Evolutionary conservation across 148 eudicot genomes (phyloP), one percentile per base, ranked within the genome.

Genomic region (Camellia sinensis): DNA sequence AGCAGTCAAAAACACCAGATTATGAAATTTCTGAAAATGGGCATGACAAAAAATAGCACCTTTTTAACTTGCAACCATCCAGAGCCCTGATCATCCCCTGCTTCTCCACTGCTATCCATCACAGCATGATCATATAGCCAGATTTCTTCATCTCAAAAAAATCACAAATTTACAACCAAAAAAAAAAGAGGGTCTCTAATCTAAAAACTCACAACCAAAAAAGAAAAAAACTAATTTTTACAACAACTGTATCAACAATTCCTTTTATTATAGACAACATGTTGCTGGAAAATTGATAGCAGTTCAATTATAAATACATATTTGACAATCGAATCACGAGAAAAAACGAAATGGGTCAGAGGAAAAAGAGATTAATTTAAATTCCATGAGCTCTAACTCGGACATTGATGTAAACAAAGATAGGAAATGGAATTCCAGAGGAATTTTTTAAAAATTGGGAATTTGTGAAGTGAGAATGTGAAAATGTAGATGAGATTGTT

Each of bases 1-100:
- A 29, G 37, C 37, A 29, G 37, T 29, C 37, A 29, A n/a, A 56
- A 70, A 61, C 64, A 71, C 0, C 4, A 7, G 15, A 67, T 66
- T 52, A 29, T 45, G 53, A 45, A 13, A 81, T 3, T 41, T 71
- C 13, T 41, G 8, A 44, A 66, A 44, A 57, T 66, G 19, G n/a
- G 50, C 37, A 19, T 12, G 1, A 79, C 53, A 2, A 50, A 81
- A 85, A 62, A 77, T 12, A 14, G 9, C 40, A 94, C 98, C 97
- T 94, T 94, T 87, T 94, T 94, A 71, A 94, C 98, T 92, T 92
- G 90, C 87, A 94, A 86, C 98, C 98, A 94, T 78, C 98, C 98
- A 77, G 97, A 92, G 48, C 91, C 91, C 75, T 91, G 97, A 86
- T 92, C 98, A 89, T 94, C 98, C 40, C 81, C 90, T 79, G 85